Base-by-base conservation (phyloP, 169 alveolate species). In the Pseudocohnilembus persalinus region DNA sequence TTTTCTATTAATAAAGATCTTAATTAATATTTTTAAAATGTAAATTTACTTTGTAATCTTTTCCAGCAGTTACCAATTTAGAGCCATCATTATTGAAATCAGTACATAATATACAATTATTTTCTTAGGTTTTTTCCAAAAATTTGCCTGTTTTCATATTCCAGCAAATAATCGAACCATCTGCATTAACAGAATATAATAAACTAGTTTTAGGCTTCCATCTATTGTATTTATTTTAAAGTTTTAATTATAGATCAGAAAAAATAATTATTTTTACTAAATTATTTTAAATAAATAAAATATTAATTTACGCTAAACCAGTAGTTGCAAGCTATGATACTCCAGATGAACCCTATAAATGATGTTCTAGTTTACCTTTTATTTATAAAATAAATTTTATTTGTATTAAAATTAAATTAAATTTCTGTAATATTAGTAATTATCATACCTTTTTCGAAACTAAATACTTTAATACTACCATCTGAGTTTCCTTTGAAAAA, bases 11-110 rank as follows among this genome's bases (percentile, higher is more conserved):
- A n/a, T n/a, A n/a, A 33, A 16, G 25, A 73, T 49, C 20, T 49
- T 11, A 20, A 11, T 49, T 49, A 49, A 11, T 49, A 6, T 15
- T 26, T 77, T 77, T 15, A 32, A 32, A 31, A 24, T 31, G 20
- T 29, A 0, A 0, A 29, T 33, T 49, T 79, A 79, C 87, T 65
- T 88, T 80, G 24, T 89, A 76, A 86, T 96, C 97, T 80, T 88
- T 90, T 31, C 98, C 98, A n/a, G 94, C 98, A 29, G 96, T 90
- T 16, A 96, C 96, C 78, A 96, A 92, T n/a, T 31, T 63, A 49
- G 91, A 89, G 4, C 97, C 97, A 73, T 95, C 97, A 31, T 63
- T 30, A 73, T 91, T 87, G 75, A 85, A 95, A 84, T 96, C 98
- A 4, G 93, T 80, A 34, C 94, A 90, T 77, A 90, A 92, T 4